These are phyloP conservation scores for Lentinula boryana DNA, from an alignment of 768 basidiomycete species.

Conservation along the genomic window DNA sequence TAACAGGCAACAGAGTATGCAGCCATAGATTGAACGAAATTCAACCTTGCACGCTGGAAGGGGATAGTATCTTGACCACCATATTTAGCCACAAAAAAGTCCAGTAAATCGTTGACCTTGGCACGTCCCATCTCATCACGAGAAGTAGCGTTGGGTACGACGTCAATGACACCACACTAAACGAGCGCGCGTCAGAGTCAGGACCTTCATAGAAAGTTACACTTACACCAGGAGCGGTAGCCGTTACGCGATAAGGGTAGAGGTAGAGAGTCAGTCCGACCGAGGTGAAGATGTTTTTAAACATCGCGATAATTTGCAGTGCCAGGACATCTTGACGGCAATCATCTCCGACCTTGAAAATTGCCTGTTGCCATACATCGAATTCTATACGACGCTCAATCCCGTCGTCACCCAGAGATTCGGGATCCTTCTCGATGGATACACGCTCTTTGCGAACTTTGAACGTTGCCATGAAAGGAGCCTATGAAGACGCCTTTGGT, in stretches of 20 bases:
- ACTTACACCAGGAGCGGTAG: constrained; percentile 91
- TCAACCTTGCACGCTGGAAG: constrained; percentile 89
- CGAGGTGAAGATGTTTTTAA: constrained; percentile 93
- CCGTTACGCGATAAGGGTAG: constrained; percentile 94
- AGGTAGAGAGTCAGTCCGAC: constrained; percentile 89
- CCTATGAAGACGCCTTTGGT: constrained; percentile 37
- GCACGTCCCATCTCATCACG: constrained; percentile 99
- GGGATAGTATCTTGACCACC: constrained; percentile 83
- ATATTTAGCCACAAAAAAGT: constrained; percentile 92
- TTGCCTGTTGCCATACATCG: constrained; percentile 96
- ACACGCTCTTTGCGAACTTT: constrained; percentile 88
- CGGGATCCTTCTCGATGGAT: constrained; percentile 63
- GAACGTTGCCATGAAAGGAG: constrained; percentile 99
- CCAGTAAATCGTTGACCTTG: constrained; percentile 92
- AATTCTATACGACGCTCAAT: constrained; percentile 60
- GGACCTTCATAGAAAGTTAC: background rate
- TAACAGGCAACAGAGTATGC: constrained; percentile 98
- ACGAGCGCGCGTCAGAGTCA: background rate
- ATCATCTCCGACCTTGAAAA: constrained; percentile 99
- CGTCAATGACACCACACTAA: constrained; percentile 97
- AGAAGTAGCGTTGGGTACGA: constrained; percentile 95
- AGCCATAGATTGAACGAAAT: constrained; percentile 99
- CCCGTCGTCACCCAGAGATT: constrained; percentile 59
- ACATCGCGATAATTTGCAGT: constrained; percentile 97
- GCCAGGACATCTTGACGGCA: constrained; percentile 98